phyloP scores from a whole-genome alignment of 192 early-diverging fungal genomes.

The Umbelopsis vinacea region DNA sequence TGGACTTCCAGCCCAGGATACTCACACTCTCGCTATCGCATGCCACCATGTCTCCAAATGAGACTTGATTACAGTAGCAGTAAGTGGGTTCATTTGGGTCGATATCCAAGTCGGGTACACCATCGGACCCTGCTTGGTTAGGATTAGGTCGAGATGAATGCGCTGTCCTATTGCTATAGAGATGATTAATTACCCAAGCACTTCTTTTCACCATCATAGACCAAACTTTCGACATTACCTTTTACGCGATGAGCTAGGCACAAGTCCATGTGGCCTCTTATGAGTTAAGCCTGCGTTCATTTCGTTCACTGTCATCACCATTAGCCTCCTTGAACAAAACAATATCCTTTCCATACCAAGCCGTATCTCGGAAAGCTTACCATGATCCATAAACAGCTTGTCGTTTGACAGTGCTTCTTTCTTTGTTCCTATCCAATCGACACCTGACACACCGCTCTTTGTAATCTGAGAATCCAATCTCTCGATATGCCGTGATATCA shows the following conservation, averaged over 20 bases:
- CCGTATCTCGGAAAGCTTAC: neutral
- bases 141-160: slow-evolving; percentile 42
- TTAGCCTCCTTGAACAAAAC: too few species aligned
- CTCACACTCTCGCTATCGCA: slow-evolving; percentile 74
- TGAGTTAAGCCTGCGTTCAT: neutral
- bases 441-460: slow-evolving; percentile 34
- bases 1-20: slow-evolving; percentile 18
- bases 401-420: slow-evolving; percentile 9
- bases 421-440: slow-evolving; percentile 31
- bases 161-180: slow-evolving; percentile 24
- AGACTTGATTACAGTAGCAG: slow-evolving; percentile 86
- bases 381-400: slow-evolving; percentile 19
- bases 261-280: slow-evolving; percentile 16
- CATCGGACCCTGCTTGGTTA: neutral
- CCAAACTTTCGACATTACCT: neutral
- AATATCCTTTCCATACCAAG: neutral
- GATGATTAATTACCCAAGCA: neutral
- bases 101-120: slow-evolving; percentile 63
- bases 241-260: slow-evolving; percentile 8
- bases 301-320: too few species aligned
- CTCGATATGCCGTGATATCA: slow-evolving; percentile 49
- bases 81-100: slow-evolving; percentile 91
- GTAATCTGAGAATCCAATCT: slow-evolving; percentile 42
- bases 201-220: neutral
- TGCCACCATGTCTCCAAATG: slow-evolving; percentile 91